Evolutionary conservation across 2,329 filamentous ascomycete genomes (phyloP).

Genomic region (Pseudogymnoascus sp.): DNA sequence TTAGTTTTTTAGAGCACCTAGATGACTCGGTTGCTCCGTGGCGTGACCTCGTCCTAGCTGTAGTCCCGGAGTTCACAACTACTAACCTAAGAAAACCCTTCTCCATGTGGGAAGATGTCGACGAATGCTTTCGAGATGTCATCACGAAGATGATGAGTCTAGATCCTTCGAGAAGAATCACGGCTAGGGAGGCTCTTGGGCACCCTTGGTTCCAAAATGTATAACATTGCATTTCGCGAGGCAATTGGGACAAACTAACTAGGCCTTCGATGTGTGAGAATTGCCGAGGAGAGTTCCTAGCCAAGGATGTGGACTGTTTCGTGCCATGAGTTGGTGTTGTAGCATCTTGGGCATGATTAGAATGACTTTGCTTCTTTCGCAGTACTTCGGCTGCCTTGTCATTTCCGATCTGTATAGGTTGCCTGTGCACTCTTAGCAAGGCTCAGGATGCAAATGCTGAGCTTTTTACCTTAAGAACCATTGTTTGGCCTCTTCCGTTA

Average conservation of each 20-base stretch:
- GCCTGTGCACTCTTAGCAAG: no score
- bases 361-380: no score
- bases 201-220: slow-evolving; percentile 27
- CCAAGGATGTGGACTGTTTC: no score
- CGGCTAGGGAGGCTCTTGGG: slow-evolving; percentile 31
- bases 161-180: slow-evolving; percentile 32
- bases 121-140: slow-evolving; percentile 33
- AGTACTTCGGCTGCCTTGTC: no score
- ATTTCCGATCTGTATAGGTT: no score
- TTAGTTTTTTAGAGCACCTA: slow-evolving; percentile 34
- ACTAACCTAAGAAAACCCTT: slow-evolving; percentile 34
- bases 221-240: neutral
- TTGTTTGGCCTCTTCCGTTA: no score
- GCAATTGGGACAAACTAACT: no score
- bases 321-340: neutral
- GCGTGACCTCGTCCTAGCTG: neutral
- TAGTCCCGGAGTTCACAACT: slow-evolving; percentile 9
- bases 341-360: no score
- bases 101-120: slow-evolving; percentile 31
- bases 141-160: slow-evolving; percentile 32
- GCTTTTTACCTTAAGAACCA: no score
- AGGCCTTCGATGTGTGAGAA: no score
- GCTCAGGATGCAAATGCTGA: no score
- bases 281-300: no score
- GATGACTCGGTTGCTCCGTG: slow-evolving; percentile 18